A percentile compares a stretch with the other conserved stretches of the same genome.
phyloP scores from a whole-genome alignment of 2,329 filamentous ascomycete species.

The Alternaria gaisen region DNA sequence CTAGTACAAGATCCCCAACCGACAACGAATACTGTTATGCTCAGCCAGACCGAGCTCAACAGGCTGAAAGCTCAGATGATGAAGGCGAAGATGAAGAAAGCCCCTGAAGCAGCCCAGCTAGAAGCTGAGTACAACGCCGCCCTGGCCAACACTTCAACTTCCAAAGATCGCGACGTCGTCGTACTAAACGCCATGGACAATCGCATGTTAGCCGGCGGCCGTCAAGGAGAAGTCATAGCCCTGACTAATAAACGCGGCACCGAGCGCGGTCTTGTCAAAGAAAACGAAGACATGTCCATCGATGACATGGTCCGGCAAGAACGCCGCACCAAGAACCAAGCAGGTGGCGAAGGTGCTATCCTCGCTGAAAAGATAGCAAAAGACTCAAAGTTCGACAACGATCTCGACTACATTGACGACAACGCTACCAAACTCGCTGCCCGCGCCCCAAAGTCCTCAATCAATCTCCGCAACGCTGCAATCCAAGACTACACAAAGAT shows the following conservation, averaged over 20 bases:
- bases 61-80: slow-evolving; percentile 92
- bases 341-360: slow-evolving; percentile 80
- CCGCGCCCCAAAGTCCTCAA: slow-evolving; percentile 85
- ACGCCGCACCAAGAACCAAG: slow-evolving; percentile 79
- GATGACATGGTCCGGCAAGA: slow-evolving; percentile 98
- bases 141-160: slow-evolving; percentile 67
- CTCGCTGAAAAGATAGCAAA: slow-evolving; percentile 94
- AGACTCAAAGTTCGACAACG: slow-evolving; percentile 87
- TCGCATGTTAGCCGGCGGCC: slow-evolving; percentile 82
- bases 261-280: slow-evolving; percentile 84
- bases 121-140: slow-evolving; percentile 86
- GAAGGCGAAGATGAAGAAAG: slow-evolving; percentile 87
- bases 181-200: slow-evolving; percentile 89
- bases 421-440: slow-evolving; percentile 90
- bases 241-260: slow-evolving; percentile 82
- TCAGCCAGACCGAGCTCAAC: slow-evolving; percentile 85
- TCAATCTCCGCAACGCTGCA: slow-evolving; percentile 86
- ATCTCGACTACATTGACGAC: slow-evolving; percentile 97
- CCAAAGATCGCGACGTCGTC: slow-evolving; percentile 72
- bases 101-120: slow-evolving; percentile 76
- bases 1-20: slow-evolving; percentile 65
- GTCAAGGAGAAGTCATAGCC: slow-evolving; percentile 77
- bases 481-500: slow-evolving; percentile 90
- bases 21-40: slow-evolving; percentile 57
- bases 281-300: slow-evolving; percentile 94